Percentiles rank a stretch among this genome's conserved stretches.
Evolutionary conservation across 73 alveolate genomes (phyloP).

Genomic region (Paramecium sexaurelia): DNA sequence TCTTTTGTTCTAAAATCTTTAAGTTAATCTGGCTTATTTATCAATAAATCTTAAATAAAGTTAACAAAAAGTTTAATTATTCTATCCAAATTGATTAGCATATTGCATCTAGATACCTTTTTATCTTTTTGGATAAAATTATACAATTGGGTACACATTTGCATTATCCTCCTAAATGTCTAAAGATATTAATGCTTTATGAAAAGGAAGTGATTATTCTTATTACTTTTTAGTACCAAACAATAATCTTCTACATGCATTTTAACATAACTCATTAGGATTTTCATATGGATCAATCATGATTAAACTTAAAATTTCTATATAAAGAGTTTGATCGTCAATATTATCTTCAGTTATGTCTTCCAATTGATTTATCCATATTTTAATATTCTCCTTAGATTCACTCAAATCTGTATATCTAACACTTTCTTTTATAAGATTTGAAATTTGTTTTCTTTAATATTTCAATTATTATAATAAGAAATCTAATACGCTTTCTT

Average conservation of each 20-base stretch:
- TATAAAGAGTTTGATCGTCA: constrained; percentile 40
- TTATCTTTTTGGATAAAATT: not conserved
- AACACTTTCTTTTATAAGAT: constrained; percentile 17
- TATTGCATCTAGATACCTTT: not conserved
- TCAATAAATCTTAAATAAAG: not conserved
- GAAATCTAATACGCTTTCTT: not conserved
- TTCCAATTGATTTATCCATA: constrained; percentile 17
- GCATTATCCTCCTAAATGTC: not conserved
- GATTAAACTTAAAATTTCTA: constrained; percentile 23
- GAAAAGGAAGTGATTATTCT: not conserved
- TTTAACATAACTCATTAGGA: constrained; percentile 21
- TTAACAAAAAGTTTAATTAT: not conserved
- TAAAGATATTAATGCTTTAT: not conserved
- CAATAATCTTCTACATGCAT: constrained; percentile 6
- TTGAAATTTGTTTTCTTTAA: constrained; percentile 34
- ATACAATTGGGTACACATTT: not conserved
- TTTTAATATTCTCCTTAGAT: not conserved
- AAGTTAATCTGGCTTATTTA: not conserved
- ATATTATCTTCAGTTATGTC: not conserved
- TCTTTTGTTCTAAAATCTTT: not conserved
- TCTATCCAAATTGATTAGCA: not conserved
- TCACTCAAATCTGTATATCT: constrained; percentile 49
- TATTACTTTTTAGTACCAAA: not conserved
- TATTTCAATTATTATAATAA: constrained; percentile 6
- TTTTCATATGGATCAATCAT: constrained; percentile 56